Evolutionary conservation across 2,329 filamentous ascomycete genomes (phyloP).

Genomic region (Westerdykella aurantiaca): DNA sequence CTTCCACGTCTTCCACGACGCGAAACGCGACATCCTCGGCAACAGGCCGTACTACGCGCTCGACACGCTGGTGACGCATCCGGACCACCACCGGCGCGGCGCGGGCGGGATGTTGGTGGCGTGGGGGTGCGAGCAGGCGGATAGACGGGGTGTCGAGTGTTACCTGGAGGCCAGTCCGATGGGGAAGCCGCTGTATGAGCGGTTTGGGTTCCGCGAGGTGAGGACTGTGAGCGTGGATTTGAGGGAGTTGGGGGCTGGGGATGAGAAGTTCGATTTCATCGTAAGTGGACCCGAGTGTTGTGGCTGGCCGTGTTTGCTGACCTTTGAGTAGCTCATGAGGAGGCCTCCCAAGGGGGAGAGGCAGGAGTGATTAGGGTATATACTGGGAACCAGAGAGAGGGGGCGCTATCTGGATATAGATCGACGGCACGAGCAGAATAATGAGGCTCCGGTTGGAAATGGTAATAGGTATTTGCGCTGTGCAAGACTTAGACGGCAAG

Average conservation of each 20-base stretch:
- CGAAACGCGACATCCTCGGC: conserved; percentile 22
- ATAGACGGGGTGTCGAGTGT: conserved; percentile 24
- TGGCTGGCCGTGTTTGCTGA: no score
- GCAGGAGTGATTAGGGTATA: no score
- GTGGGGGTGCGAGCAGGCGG: conserved; percentile 29
- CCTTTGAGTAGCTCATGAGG: no score
- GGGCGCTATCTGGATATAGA: no score
- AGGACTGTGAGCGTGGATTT: conserved; percentile 26
- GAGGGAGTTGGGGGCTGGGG: conserved; percentile 22
- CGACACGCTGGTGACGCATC: conserved; percentile 28
- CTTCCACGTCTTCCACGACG: conserved; percentile 16
- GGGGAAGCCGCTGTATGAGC: conserved; percentile 30
- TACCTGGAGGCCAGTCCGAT: conserved; percentile 33
- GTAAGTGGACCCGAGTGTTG: conserved; percentile 16
- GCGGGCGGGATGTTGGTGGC: conserved; percentile 29
- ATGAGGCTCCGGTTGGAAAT: no score
- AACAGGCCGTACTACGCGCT: conserved; percentile 22
- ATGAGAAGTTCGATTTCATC: conserved; percentile 20
- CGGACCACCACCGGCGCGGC: conserved; percentile 26
- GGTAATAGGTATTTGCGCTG: no score
- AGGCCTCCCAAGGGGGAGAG: no score
- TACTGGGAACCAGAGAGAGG: no score
- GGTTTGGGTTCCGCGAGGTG: conserved; percentile 25
- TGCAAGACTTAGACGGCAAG: no score
- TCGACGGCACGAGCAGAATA: no score